Base-by-base conservation (phyloP, 345 rosid species). In the Brassica incana region DNA sequence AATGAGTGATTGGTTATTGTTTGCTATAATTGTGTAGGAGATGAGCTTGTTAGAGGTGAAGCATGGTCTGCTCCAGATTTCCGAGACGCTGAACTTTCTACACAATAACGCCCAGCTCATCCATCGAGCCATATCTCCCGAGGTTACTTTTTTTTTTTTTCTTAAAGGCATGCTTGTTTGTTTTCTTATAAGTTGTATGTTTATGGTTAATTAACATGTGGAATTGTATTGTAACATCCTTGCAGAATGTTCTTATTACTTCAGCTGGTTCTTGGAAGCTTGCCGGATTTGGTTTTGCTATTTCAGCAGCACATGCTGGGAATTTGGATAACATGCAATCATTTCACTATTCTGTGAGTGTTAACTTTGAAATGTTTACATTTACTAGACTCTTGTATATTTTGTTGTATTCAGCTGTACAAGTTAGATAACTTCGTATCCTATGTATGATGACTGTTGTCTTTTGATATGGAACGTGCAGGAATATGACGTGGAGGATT, bases 401-500 rank as follows among this genome's bases (percentile, higher is more conserved):
- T 27, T 27, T 78, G 54, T 16, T 54, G 32, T 64, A 50, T 64
- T 43, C 52, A 67, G 56, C 69, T 58, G 16, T 43, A 30, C 38
- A 32, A 35, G 77, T 12, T 6, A 66, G 65, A 60, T 40, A 2
- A 71, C 52, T 23, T 71, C 23, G 1, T 20, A 20, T 20, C 48
- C 6, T 71, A 3, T 16, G 40, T 80, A 10, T 65, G 77, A 74
- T 71, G 65, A 5, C 69, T 63, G 32, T 65, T 16, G 60, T 1
- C 48, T 54, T 76, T 66, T 68, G 30, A 20, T 71, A 59, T 83
- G 76, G 69, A 20, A 63, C 45, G 5, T 65, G 70, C 87, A 95
- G 99, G 99, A 95, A 80, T 95, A 95, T 83, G 98, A 95, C 67
- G 90, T 86, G n/a, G 99, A 95, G 84, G 98, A 95, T 85, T 91